Evolutionary conservation across 192 early-diverging fungal species (phyloP), one percentile per base, ranked within the genome.

Genomic region (Chytriomyces confervae): DNA sequence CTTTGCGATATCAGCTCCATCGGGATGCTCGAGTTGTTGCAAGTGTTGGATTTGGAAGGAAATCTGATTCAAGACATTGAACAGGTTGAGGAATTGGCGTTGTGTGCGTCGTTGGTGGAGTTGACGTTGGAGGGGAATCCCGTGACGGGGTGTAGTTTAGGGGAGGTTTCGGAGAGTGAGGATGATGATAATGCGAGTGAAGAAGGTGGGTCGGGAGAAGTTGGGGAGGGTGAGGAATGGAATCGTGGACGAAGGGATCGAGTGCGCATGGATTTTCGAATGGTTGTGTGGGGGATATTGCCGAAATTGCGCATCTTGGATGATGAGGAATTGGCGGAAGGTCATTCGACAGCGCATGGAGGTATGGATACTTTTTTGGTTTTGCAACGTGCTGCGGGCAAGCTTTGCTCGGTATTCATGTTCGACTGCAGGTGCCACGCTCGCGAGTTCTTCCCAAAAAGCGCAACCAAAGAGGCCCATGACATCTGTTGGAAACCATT

Each of bases 11-110:
- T 85, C 6, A 78, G 77, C 50, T 62, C 73, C 2, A 64, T 87
- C 43, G 61, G 79, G 10, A 81, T 83, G 80, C 74, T 87, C 45
- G 86, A 87, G 46, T 43, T 36, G 45, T 71, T 87, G 48, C 50
- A 83, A 53, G 62, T 85, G 13, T 62, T 87, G 13, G 86, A 87
- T 75, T 67, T 87, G 27, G 86, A 87, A 81, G 82, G 84, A 44
- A 87, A 85, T 69, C 20, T 60, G 23, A 77, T 87, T 24, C 73
- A 66, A 16, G 77, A 79, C 23, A 8, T 80, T 11, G 82, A 79
- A 11, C 75, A 84, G 71, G 77, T 87, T 10, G 86, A 87, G 62
- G 53, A 87, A 49, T 79, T 87, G 16, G 78, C 67, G 5, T 72
- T 87, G 6, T 84, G 82, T 64, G 6, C 61, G 7, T 29, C 50